phyloP scores from a whole-genome alignment of 352 stramenopile genomes.

The Globisporangium nagaii region DNA sequence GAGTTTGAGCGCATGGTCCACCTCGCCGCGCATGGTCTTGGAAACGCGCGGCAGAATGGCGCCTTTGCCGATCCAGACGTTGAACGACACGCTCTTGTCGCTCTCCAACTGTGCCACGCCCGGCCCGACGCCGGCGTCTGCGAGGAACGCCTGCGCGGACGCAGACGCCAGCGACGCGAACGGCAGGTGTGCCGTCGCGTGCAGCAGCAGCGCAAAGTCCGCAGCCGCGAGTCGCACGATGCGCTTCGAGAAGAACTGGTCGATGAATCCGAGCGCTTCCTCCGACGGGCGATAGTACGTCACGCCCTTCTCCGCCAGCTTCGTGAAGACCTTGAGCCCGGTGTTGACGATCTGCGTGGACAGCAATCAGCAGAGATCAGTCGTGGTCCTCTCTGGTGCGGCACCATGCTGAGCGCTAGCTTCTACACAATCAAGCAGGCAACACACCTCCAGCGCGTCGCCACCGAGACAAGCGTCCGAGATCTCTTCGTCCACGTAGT shows the following conservation, averaged over 20 bases:
- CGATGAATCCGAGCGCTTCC: conserved; percentile 81
- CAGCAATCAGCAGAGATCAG: too few relatives aligned
- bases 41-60: conserved; percentile 74
- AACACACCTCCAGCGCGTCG: conserved; percentile 65
- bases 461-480: conserved; percentile 52
- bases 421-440: too few relatives aligned
- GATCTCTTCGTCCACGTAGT: conserved; percentile 76
- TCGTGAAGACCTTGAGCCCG: conserved; percentile 87
- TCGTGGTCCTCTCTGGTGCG: too few relatives aligned
- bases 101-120: conserved; percentile 42
- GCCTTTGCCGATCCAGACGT: conserved; percentile 72
- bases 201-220: conserved; percentile 49
- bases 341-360: conserved; percentile 86
- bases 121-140: conserved; percentile 37
- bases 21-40: conserved; percentile 50
- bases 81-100: conserved; percentile 49
- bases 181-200: conserved; percentile 45
- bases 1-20: conserved; percentile 34
- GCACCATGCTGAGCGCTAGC: too few relatives aligned
- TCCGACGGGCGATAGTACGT: conserved; percentile 84
- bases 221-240: conserved; percentile 30
- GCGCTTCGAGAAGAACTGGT: conserved; percentile 85
- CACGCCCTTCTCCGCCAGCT: conserved; percentile 55
- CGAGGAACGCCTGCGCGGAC: conserved; percentile 26
- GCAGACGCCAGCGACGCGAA: conserved; percentile 36